Base-by-base conservation (phyloP, 768 basidiomycete species). In the Hygrophorus russula region DNA sequence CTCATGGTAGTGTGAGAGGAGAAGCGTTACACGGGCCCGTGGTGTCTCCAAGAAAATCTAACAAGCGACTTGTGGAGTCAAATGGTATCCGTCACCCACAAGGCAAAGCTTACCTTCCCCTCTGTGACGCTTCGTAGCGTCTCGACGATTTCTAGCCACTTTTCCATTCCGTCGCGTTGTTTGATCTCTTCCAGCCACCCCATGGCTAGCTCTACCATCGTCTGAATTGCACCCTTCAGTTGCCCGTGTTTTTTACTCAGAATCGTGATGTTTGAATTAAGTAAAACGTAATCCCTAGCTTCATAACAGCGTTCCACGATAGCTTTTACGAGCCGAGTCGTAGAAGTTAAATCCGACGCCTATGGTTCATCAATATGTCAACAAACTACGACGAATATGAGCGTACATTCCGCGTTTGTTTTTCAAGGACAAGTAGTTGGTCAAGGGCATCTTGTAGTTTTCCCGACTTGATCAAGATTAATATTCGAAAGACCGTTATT, bases 231-330 rank as follows among this genome's bases (percentile, higher is more conserved):
- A 39, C 74, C 85, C 59, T 97, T 93, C 50, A 98, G 69, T 57
- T 99, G 96, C 0, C 96, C 94, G 61, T 98, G 96, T 56, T 97
- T 98, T 73, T 96, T 97, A 63, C 82, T 83, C 51, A 96, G 64
- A 13, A 76, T 38, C 28, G 67, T 71, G 46, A 89, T 70, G 48
- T 73, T 80, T 7, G 73, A 67, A 56, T 92, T 91, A 45, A 93
- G 65, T 42, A 78, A 70, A 27, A 69, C 61, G 56, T 80, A 80
- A 56, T 94, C 74, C 46, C 70, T 71, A 17, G 78, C 78, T 49
- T 80, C 66, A 59, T 88, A 89, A 49, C 75, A 76, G 48, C 90
- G 71, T 48, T 82, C 72, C 20, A 79, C 63, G 47, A 86, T 72
- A 28, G 82, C 69, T 57, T 82, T 82, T 42, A 82, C 82, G 14